Evolutionary conservation across 257 asterid species (phyloP).

Genomic region (Capsicum rhomboideum): DNA sequence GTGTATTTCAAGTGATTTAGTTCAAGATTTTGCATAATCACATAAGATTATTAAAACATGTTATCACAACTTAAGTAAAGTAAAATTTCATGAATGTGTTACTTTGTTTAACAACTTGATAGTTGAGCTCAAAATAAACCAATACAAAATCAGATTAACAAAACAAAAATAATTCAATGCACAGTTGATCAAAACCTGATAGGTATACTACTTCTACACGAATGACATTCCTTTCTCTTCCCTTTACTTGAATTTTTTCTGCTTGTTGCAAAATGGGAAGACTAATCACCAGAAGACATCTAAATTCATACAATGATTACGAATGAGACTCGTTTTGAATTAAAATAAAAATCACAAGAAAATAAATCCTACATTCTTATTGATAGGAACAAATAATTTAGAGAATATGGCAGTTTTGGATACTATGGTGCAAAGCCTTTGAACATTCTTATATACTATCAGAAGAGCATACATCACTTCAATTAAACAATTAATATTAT

Average conservation of each 20-base stretch:
- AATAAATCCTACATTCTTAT: not conserved
- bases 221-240: not conserved
- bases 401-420: not conserved
- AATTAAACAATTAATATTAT: not conserved
- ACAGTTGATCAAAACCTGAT: not conserved
- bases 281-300: not conserved
- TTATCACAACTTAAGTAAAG: not conserved
- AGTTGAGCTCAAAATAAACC: not conserved
- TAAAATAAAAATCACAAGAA: not conserved
- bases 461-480: not conserved
- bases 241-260: not conserved
- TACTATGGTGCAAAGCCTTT: not conserved
- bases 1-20: not conserved
- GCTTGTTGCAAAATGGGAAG: not conserved
- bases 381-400: not conserved
- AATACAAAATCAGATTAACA: not conserved
- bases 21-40: not conserved
- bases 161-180: not conserved
- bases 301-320: not conserved
- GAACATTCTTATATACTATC: not conserved
- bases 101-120: not conserved
- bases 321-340: not conserved
- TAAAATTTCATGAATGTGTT: not conserved
- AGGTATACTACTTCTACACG: not conserved
- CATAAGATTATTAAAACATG: not conserved